phyloP scores from a whole-genome alignment of 495 filamentous ascomycete species.

The Penicillium silybi region DNA sequence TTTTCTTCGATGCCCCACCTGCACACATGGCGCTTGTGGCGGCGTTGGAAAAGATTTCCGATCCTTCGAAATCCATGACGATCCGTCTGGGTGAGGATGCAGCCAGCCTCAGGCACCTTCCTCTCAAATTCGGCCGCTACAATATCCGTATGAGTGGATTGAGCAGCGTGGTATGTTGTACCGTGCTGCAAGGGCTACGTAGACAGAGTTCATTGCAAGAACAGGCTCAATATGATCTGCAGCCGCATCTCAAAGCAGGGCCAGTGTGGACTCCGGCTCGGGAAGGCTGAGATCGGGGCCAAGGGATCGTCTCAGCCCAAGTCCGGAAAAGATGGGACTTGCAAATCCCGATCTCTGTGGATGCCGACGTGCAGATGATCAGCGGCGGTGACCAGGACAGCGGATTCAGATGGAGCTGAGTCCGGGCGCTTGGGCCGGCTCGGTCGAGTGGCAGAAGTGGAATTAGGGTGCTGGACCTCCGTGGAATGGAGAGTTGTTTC shows the following conservation, averaged over 20 bases:
- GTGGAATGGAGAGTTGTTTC: background rate
- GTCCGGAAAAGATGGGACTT: constrained; percentile 2
- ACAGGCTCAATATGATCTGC: background rate
- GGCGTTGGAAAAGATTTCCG: background rate
- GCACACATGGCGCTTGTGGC: background rate
- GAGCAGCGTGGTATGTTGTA: background rate
- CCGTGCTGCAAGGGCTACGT: background rate
- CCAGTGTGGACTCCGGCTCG: background rate
- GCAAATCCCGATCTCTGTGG: background rate
- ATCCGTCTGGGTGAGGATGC: background rate
- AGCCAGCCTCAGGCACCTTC: constrained; percentile 10
- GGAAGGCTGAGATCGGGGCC: background rate
- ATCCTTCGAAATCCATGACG: background rate
- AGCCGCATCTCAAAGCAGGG: background rate
- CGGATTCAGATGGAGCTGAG: constrained; percentile 8
- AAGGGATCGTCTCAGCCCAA: constrained; percentile 3
- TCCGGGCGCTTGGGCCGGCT: constrained; percentile 4
- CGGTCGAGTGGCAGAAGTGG: constrained; percentile 1
- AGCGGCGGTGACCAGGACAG: constrained; percentile 11
- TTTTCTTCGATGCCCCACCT: too few species aligned
- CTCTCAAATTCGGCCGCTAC: background rate
- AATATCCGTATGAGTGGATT: background rate
- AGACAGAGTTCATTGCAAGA: background rate
- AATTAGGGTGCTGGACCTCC: background rate
- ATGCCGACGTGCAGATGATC: constrained; percentile 11